Evolutionary conservation across 2,329 filamentous ascomycete genomes (phyloP).

Genomic region (Hypoxylon sp.): DNA sequence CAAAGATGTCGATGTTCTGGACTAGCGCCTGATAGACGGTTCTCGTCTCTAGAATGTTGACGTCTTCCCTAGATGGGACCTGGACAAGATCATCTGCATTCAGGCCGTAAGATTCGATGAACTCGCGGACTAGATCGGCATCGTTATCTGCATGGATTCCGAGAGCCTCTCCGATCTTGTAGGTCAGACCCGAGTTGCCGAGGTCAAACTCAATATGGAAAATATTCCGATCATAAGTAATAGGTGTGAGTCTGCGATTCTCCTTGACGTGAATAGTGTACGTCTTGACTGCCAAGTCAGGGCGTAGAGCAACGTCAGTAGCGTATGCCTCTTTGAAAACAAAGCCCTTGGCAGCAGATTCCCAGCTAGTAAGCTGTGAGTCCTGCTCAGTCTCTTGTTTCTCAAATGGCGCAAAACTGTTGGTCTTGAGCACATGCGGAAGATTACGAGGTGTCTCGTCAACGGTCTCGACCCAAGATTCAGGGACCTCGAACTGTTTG

Average conservation of each 20-base stretch:
- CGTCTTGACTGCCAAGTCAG: constrained; percentile 89
- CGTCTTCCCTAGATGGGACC: constrained; percentile 87
- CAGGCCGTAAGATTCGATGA: constrained; percentile 92
- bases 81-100: constrained; percentile 89
- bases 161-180: constrained; percentile 97
- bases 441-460: constrained; percentile 69
- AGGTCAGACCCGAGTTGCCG: constrained; percentile 89
- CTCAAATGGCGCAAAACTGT: constrained; percentile 86
- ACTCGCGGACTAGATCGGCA: constrained; percentile 80
- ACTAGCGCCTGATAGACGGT: constrained; percentile 93
- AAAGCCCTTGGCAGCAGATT: constrained; percentile 87
- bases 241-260: constrained; percentile 91
- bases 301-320: constrained; percentile 80
- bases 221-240: constrained; percentile 95
- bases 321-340: constrained; percentile 95
- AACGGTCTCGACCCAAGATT: constrained; percentile 82
- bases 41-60: constrained; percentile 82
- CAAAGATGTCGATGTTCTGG: constrained; percentile 97
- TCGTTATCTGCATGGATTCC: constrained; percentile 98
- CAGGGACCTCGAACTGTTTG: constrained; percentile 80
- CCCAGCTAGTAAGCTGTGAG: constrained; percentile 79
- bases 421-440: constrained; percentile 77
- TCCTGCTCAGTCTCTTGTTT: constrained; percentile 81
- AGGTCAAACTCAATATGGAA: constrained; percentile 99
- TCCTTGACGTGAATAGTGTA: constrained; percentile 92